Conservation (phyloP, 2,329 filamentous ascomycete genomes). For the Parasarocladium wereldwijsianum region DNA sequence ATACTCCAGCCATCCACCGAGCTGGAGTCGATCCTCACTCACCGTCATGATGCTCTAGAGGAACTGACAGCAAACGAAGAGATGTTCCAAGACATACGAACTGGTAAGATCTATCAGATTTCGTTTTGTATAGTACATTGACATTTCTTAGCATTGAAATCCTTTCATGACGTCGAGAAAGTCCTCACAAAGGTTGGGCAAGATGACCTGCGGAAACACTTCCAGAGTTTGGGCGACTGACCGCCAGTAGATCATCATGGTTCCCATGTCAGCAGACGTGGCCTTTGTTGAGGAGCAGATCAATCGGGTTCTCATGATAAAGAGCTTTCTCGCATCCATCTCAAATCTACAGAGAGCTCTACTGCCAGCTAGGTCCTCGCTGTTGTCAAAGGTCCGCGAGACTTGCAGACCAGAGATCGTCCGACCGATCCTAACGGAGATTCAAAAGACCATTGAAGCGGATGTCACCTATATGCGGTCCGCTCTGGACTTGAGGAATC, state of each 20-base stretch:
- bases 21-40: slow-evolving; percentile 46
- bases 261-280: slow-evolving; percentile 51
- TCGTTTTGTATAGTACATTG: slow-evolving; percentile 7
- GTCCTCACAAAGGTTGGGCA: slow-evolving; percentile 52
- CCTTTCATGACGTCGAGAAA: slow-evolving; percentile 66
- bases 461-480: slow-evolving; percentile 66
- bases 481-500: slow-evolving; percentile 76
- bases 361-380: slow-evolving; percentile 42
- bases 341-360: slow-evolving; percentile 55
- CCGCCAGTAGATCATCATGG: slow-evolving; percentile 57
- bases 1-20: slow-evolving; percentile 78
- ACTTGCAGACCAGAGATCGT: slow-evolving; percentile 53
- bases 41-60: slow-evolving; percentile 68
- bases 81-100: slow-evolving; percentile 64
- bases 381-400: slow-evolving; percentile 54
- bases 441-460: slow-evolving; percentile 60
- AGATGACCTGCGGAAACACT: neutral
- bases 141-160: slow-evolving; percentile 45
- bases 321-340: slow-evolving; percentile 61
- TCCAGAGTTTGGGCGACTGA: slow-evolving; percentile 8
- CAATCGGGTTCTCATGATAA: slow-evolving; percentile 76
- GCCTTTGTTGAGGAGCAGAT: slow-evolving; percentile 64
- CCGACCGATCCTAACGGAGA: slow-evolving; percentile 44
- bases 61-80: slow-evolving; percentile 73
- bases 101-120: slow-evolving; percentile 31